A percentile compares a stretch with the other conserved stretches of the same genome.
phyloP scores from a whole-genome alignment of 768 basidiomycete genomes.

The Trametes sanguinea region DNA sequence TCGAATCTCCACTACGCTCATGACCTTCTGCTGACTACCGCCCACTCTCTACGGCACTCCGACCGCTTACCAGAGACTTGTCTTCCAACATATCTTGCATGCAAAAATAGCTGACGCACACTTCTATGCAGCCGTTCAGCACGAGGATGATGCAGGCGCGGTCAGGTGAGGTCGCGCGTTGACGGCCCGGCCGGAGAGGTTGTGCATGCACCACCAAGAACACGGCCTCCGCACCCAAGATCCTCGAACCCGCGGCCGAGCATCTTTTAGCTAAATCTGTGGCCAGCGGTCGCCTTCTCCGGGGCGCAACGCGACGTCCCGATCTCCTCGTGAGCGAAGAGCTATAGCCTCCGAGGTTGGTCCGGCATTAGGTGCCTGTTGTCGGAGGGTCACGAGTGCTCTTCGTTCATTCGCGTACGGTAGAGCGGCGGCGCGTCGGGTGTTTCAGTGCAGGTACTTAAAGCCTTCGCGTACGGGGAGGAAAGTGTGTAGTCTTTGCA shows the following conservation, averaged over 20 bases:
- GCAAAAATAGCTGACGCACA: conserved; percentile 8
- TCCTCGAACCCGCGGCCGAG: not conserved
- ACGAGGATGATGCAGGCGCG: not conserved
- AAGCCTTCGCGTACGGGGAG: not conserved
- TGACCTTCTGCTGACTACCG: conserved; percentile 8
- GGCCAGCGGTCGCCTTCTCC: not conserved
- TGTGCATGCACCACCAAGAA: not conserved
- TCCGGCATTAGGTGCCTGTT: conserved; percentile 8
- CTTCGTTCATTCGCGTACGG: conserved; percentile 1
- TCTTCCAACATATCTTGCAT: not conserved
- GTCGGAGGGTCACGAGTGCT: conserved; percentile 1
- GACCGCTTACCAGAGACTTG: not conserved
- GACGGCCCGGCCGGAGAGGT: conserved; percentile 3
- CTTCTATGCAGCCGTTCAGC: not conserved
- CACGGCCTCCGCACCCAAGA: not conserved
- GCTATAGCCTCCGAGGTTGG: conserved; percentile 5
- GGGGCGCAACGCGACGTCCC: not conserved
- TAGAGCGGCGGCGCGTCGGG: not conserved
- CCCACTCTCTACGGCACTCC: conserved; percentile 5
- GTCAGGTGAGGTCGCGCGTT: conserved; percentile 1
- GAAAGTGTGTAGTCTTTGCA: not conserved
- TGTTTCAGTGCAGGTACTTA: conserved; percentile 4
- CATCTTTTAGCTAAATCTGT: not conserved
- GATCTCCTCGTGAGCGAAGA: not conserved
- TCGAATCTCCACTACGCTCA: conserved; percentile 4